Percentiles rank a stretch among this genome's conserved stretches.
phyloP scores from a whole-genome alignment of 352 stramenopile species.

The Phytophthora multivora region DNA sequence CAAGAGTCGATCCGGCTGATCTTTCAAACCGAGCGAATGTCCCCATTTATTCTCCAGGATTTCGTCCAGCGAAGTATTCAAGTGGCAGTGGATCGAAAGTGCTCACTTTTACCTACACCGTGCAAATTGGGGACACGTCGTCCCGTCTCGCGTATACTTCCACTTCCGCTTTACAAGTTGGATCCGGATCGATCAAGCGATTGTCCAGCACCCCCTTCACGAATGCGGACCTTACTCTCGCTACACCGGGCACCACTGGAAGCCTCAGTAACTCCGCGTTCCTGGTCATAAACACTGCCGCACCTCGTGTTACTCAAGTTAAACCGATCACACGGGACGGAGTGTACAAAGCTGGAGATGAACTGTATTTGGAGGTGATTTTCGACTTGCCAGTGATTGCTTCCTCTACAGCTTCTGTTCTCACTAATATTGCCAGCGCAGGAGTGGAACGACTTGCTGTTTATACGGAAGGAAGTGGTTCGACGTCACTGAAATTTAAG shows the following conservation, averaged over 20 bases:
- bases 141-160: conserved; percentile 54
- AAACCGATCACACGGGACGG: conserved; percentile 59
- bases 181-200: conserved; percentile 60
- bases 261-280: conserved; percentile 42
- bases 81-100: conserved; percentile 51
- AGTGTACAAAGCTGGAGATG: conserved; percentile 59
- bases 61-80: conserved; percentile 48
- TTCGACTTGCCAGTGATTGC: conserved; percentile 64
- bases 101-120: conserved; percentile 58
- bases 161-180: conserved; percentile 50
- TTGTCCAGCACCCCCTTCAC: conserved; percentile 57
- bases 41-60: conserved; percentile 53
- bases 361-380: conserved; percentile 47
- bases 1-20: conserved; percentile 38
- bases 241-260: conserved; percentile 34
- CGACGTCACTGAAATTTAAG: conserved; percentile 53
- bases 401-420: conserved; percentile 35
- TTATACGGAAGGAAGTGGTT: conserved; percentile 52
- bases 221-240: conserved; percentile 53
- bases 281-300: conserved; percentile 60
- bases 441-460: conserved; percentile 44
- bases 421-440: conserved; percentile 35
- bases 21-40: conserved; percentile 32
- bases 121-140: conserved; percentile 62
- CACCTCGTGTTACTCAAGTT: conserved; percentile 46